Base-by-base conservation (phyloP, 2,329 filamentous ascomycete species). In the Aspergillus sergii region DNA sequence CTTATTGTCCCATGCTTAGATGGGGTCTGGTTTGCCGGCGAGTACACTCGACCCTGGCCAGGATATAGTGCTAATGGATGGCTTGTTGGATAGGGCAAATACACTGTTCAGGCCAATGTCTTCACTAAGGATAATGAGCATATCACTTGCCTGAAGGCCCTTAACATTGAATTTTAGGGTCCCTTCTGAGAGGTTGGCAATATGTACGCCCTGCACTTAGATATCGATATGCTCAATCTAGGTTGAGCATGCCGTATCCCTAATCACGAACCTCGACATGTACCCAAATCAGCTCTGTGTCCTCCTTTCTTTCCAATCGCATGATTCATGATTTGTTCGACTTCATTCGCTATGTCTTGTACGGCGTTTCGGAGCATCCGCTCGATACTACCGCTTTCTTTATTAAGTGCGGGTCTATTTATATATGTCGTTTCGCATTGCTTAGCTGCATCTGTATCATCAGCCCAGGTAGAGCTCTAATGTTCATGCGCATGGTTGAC, bases 41-140 rank as follows among this genome's bases (percentile, higher is more conserved):
- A 48, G 45, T 28, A 28, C 23, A 16, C 11, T 12, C 12, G 11
- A 21, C 16, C 14, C 9, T 26, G 36, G 32, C n/a, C 32, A 39
- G 2, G 34, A 9, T 57, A 58, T 50, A 21, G 19, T 46, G 16
- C 16, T 36, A 61, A 62, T 71, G 58, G 67, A 51, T 32, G 6
- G 16, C 46, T 60, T 26, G 5, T 28, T 21, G 14, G 26, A 48
- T 68, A 95, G 93, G 95, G 94, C 76, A 94, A 88, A 74, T 99
- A 97, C 85, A 91, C 86, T 21, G 95, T 99, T 41, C 81, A 89
- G 45, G 95, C 94, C 48, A 92, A 98, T 75, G 94, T 96, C 56
- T 90, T 88, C 79, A 93, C 87, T 69, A 84, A 83, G 64, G 89
- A 96, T 58, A 84, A 86, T 62, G 83, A 89, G 68, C 89, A 88